Conservation (phyloP, 1,284 basidiomycete genomes). For the Melampsora abietis-canadensis region DNA sequence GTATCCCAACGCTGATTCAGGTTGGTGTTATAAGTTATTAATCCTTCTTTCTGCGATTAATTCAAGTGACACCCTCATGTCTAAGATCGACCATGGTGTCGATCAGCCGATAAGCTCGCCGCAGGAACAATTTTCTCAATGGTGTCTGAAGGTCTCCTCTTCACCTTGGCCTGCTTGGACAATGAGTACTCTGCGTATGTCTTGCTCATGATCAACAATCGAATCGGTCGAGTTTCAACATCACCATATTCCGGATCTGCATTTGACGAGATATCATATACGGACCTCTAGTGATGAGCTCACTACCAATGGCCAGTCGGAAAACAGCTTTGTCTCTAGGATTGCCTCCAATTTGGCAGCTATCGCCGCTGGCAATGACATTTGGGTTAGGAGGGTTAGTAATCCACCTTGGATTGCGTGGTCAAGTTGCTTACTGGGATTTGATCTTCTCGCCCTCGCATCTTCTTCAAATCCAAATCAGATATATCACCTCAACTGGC, state of each 20-base stretch:
- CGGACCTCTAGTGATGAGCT: constrained; percentile 15
- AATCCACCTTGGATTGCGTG: not conserved
- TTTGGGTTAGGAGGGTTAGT: constrained; percentile 37
- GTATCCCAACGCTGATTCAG: too few relatives aligned
- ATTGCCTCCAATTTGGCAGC: constrained; percentile 34
- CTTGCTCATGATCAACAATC: not conserved
- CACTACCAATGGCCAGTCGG: constrained; percentile 32
- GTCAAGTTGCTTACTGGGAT: not conserved
- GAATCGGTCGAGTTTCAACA: constrained; percentile 2
- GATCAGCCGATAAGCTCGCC: not conserved
- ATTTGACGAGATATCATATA: not conserved
- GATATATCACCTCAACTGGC: constrained; percentile 38
- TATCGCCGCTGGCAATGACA: constrained; percentile 34
- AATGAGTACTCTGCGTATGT: constrained; percentile 33
- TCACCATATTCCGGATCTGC: not conserved
- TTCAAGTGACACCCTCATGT: too few relatives aligned
- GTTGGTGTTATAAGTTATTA: too few relatives aligned
- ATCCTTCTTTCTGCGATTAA: too few relatives aligned
- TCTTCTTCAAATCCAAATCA: not conserved
- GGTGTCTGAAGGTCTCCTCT: constrained; percentile 23
- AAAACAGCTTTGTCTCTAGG: constrained; percentile 13
- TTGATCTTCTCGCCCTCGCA: not conserved
- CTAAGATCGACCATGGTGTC: too few relatives aligned
- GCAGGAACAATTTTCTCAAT: not conserved
- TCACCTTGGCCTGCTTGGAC: constrained; percentile 42